phyloP scores from a whole-genome alignment of 2,329 filamentous ascomycete genomes.

The Karstenula rhodostoma region DNA sequence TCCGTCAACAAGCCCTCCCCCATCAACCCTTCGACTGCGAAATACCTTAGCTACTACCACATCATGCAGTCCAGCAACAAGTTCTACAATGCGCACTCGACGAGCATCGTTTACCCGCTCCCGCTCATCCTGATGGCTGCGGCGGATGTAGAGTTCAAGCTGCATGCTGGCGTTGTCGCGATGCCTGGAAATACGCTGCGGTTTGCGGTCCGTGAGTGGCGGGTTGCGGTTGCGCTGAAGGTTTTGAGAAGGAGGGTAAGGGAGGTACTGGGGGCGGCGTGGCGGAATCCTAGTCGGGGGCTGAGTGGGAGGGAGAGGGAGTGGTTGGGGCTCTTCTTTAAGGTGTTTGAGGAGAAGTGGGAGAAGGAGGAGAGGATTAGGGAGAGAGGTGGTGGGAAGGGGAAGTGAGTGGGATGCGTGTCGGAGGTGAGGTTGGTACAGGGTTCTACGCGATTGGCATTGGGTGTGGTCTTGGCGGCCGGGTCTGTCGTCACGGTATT shows the following conservation, averaged over 20 bases:
- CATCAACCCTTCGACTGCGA: constrained; percentile 58
- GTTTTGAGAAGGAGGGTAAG: constrained; percentile 75
- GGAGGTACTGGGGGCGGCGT: constrained; percentile 76
- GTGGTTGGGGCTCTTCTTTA: constrained; percentile 52
- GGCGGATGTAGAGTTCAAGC: constrained; percentile 82
- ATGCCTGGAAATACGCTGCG: constrained; percentile 87
- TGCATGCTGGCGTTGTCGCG: constrained; percentile 86
- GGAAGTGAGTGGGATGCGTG: constrained; percentile 25
- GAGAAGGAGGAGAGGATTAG: constrained; percentile 45
- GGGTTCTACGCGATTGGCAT: neutral
- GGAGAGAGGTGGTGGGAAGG: constrained; percentile 38
- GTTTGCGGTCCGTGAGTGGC: constrained; percentile 88
- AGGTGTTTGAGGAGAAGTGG: constrained; percentile 39
- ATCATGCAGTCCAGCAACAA: constrained; percentile 91
- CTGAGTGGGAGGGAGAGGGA: constrained; percentile 50
- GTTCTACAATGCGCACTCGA: constrained; percentile 81
- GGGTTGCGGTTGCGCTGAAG: constrained; percentile 88
- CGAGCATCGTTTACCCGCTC: constrained; percentile 78
- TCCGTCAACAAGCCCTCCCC: constrained; percentile 78
- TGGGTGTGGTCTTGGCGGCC: neutral
- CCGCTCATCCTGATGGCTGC: constrained; percentile 77
- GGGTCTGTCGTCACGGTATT: too few species aligned
- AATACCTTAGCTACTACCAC: constrained; percentile 93
- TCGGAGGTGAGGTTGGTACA: neutral
- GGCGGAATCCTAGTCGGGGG: constrained; percentile 62